Conservation (phyloP, 2,329 filamentous ascomycete genomes). For the Cytospora leucostoma region DNA sequence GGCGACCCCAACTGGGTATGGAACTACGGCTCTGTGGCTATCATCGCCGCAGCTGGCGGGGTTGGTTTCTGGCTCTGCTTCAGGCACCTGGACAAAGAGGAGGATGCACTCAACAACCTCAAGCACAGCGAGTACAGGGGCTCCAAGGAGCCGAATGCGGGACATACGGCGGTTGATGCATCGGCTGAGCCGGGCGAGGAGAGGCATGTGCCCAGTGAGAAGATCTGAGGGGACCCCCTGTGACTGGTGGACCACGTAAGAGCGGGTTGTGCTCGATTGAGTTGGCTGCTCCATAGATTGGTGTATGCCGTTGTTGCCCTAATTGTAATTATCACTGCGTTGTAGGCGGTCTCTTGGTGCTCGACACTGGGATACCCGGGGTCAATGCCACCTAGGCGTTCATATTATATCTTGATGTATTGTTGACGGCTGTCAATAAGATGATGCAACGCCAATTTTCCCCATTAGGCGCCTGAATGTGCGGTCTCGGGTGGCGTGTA, state of each 20-base stretch:
- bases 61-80: conserved; percentile 69
- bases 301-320: too few species aligned
- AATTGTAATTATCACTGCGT: too few species aligned
- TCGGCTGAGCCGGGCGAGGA: conserved; percentile 3
- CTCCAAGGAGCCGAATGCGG: conserved; percentile 40
- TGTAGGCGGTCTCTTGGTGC: too few species aligned
- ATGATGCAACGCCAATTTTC: too few species aligned
- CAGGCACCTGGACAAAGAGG: conserved; percentile 63
- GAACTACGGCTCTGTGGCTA: conserved; percentile 68
- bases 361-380: too few species aligned
- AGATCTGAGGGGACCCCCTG: conserved; percentile 2
- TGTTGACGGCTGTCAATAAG: too few species aligned
- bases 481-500: too few species aligned
- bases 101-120: conserved; percentile 69
- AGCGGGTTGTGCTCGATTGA: background rate
- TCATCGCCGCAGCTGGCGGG: conserved; percentile 64
- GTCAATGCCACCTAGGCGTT: too few species aligned
- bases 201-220: conserved; percentile 13
- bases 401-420: too few species aligned
- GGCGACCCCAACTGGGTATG: conserved; percentile 67
- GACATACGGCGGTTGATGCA: conserved; percentile 20
- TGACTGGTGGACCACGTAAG: background rate
- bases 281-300: background rate
- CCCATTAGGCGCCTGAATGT: too few species aligned
- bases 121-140: conserved; percentile 47